Conservation (phyloP, 768 basidiomycete species). For the Coprinopsis sp. region DNA sequence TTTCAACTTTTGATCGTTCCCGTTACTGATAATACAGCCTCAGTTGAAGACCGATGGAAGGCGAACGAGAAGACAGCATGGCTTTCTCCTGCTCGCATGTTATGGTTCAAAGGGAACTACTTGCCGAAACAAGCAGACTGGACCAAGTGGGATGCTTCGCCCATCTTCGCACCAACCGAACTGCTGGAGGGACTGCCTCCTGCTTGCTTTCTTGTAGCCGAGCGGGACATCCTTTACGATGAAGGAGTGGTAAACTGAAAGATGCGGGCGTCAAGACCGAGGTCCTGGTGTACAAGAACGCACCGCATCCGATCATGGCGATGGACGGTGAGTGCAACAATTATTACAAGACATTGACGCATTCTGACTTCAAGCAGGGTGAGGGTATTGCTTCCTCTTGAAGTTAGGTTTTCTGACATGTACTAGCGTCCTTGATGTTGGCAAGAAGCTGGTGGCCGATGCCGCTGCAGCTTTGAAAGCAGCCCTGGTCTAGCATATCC, state of each 20-base stretch:
- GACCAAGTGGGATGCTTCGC: conserved; percentile 65
- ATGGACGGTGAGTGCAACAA: conserved; percentile 56
- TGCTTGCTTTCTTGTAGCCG: conserved; percentile 61
- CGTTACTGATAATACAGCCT: conserved; percentile 68
- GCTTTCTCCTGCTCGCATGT: conserved; percentile 59
- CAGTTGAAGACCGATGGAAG: conserved; percentile 39
- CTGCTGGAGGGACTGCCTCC: conserved; percentile 46
- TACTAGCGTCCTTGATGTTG: conserved; percentile 24
- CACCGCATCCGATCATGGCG: conserved; percentile 69
- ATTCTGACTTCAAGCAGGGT: not conserved
- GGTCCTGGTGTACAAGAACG: conserved; percentile 52
- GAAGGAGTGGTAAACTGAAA: conserved; percentile 60
- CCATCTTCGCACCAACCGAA: conserved; percentile 60
- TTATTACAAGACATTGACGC: not conserved
- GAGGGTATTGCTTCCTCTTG: not conserved
- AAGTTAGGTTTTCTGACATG: conserved; percentile 4
- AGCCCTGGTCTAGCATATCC: conserved; percentile 17
- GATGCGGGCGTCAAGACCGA: conserved; percentile 50
- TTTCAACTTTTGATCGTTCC: conserved; percentile 70
- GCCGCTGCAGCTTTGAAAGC: conserved; percentile 30
- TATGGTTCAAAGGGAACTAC: conserved; percentile 71
- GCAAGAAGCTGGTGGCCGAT: conserved; percentile 32
- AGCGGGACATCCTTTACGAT: conserved; percentile 60
- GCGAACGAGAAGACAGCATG: conserved; percentile 55
- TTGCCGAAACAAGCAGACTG: conserved; percentile 57